Conservation (phyloP, 2,329 filamentous ascomycete genomes). For the Phyllosticta capitalensis region DNA sequence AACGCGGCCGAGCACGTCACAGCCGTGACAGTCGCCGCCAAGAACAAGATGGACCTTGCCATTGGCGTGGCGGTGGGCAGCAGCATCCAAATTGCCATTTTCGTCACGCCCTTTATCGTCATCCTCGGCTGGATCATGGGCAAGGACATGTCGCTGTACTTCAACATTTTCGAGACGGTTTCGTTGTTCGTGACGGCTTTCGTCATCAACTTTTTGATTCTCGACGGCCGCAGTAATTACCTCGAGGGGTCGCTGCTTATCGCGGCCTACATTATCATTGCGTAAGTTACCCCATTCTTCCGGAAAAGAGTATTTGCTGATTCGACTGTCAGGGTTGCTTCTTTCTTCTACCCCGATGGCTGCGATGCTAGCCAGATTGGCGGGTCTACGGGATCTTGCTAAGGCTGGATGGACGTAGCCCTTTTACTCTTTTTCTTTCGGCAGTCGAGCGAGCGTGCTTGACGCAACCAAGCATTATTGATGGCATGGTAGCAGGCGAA, state of each 20-base stretch:
- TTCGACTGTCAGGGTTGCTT: conserved; percentile 23
- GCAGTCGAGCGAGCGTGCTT: not conserved
- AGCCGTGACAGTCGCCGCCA: conserved; percentile 67
- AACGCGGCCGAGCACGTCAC: conserved; percentile 78
- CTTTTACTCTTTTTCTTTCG: not conserved
- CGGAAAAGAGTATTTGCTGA: not conserved
- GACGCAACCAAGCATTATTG: no score
- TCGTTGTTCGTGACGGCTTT: conserved; percentile 76
- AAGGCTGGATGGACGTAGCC: not conserved
- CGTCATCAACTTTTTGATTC: conserved; percentile 76
- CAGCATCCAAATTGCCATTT: conserved; percentile 72
- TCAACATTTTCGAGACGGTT: conserved; percentile 53
- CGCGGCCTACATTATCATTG: conserved; percentile 72
- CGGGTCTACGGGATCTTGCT: conserved; percentile 24
- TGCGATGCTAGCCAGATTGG: conserved; percentile 36
- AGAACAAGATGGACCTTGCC: conserved; percentile 78
- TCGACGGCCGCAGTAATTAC: conserved; percentile 76
- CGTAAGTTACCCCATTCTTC: conserved; percentile 26
- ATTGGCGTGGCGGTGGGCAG: conserved; percentile 74
- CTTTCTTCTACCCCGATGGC: conserved; percentile 41
- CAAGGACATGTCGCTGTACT: conserved; percentile 57
- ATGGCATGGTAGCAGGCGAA: not conserved
- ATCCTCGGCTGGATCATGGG: conserved; percentile 71
- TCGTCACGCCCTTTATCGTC: conserved; percentile 67
- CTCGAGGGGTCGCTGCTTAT: conserved; percentile 69